These are phyloP conservation scores for Trametes cinnabarina DNA, from an alignment of 768 basidiomycete genomes.

Conservation along the genomic window DNA sequence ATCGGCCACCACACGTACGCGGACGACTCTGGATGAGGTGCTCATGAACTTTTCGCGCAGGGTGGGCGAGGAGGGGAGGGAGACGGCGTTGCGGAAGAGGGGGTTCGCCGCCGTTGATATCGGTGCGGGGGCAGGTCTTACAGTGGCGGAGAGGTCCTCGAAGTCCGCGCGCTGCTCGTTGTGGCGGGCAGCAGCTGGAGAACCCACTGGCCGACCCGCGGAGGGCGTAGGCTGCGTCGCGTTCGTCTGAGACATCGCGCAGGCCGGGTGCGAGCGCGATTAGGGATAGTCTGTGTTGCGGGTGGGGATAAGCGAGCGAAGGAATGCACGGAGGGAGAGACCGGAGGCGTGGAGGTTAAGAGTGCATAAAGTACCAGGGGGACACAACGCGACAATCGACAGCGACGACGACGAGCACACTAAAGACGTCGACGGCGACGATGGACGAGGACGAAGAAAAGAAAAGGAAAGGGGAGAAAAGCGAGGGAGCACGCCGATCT, in stretches of 20 bases:
- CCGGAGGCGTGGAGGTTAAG: not conserved
- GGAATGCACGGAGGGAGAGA: not conserved
- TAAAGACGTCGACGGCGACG: not conserved
- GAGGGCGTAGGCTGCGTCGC: slow-evolving; percentile 3
- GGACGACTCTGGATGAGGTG: slow-evolving; percentile 9
- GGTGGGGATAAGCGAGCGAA: not conserved
- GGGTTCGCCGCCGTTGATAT: not conserved
- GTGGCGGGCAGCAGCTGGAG: not conserved
- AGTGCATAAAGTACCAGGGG: not conserved
- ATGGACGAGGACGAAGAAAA: not conserved
- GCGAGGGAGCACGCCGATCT: not conserved
- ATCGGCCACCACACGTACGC: slow-evolving; percentile 4
- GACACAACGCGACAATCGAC: not conserved
- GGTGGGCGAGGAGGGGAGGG: slow-evolving; percentile 10
- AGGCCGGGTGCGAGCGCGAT: not conserved
- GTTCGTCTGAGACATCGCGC: slow-evolving; percentile 8
- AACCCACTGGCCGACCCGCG: not conserved
- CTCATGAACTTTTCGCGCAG: slow-evolving; percentile 7
- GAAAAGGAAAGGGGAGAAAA: not conserved
- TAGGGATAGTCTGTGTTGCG: not conserved
- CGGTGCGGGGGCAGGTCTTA: slow-evolving; percentile 9
- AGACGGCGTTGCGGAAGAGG: slow-evolving; percentile 10
- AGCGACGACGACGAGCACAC: not conserved
- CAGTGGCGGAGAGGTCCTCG: slow-evolving; percentile 5
- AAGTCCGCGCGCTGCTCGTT: slow-evolving; percentile 7